Evolutionary conservation across 495 filamentous ascomycete species (phyloP).

Genomic region (Podospora appendiculata): DNA sequence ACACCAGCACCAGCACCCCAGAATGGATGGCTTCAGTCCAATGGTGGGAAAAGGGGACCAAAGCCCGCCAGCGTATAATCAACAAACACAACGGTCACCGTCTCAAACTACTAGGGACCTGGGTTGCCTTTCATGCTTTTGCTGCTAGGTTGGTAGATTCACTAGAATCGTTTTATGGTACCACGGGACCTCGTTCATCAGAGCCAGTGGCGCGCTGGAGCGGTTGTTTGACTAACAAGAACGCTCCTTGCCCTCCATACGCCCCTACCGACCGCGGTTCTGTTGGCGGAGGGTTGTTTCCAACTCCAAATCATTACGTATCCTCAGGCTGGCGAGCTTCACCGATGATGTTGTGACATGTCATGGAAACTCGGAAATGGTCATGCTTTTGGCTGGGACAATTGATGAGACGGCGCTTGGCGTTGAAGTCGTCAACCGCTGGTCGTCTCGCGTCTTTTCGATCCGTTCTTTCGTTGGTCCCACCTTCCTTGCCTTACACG

Average conservation of each 20-base stretch:
- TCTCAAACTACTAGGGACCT: too few species aligned
- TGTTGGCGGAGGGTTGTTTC: constrained; percentile 10
- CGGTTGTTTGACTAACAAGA: neutral
- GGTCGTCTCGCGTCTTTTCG: constrained; percentile 14
- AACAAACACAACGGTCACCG: too few species aligned
- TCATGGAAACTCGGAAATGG: constrained; percentile 26
- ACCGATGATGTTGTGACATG: constrained; percentile 25
- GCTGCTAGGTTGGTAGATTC: too few species aligned
- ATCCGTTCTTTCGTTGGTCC: neutral
- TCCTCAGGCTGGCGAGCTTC: constrained; percentile 4
- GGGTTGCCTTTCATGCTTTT: too few species aligned
- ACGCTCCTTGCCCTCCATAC: neutral
- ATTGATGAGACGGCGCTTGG: constrained; percentile 4
- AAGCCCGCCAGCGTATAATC: too few species aligned
- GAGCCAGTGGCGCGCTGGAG: neutral
- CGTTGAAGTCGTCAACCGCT: constrained; percentile 17
- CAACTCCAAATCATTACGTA: constrained; percentile 24
- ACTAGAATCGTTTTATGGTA: too few species aligned
- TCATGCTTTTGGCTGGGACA: neutral
- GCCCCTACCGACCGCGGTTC: neutral
- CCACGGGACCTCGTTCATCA: too few species aligned
- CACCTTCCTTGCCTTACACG: neutral
- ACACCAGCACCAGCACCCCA: too few species aligned
- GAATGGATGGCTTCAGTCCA: too few species aligned
- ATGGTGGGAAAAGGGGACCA: too few species aligned